Conservation (phyloP, 140 eudicot genomes). For the Senecio squalidus region DNA sequence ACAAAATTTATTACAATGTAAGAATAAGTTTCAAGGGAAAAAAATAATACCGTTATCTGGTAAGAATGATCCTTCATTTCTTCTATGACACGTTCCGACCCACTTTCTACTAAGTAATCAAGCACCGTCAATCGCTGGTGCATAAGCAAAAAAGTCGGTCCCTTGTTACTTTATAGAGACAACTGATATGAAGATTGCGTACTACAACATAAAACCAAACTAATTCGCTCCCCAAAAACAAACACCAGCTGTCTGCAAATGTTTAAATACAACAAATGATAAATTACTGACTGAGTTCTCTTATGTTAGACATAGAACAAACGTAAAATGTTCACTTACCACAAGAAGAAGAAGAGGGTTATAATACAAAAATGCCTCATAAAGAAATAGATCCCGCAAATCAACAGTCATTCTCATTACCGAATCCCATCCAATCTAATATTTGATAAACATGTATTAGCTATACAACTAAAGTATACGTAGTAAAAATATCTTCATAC, state of each 20-base stretch:
- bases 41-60: too few species aligned
- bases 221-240: conserved; percentile 94
- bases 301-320: neutral
- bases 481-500: conserved; percentile 10
- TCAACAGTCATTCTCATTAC: conserved; percentile 97
- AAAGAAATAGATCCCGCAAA: conserved; percentile 84
- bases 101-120: too few species aligned
- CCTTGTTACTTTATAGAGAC: too few species aligned
- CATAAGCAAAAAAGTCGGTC: too few species aligned
- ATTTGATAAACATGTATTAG: conserved; percentile 2
- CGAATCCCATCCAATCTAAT: conserved; percentile 94
- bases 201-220: conserved; percentile 45
- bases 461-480: neutral
- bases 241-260: conserved; percentile 73
- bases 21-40: too few species aligned
- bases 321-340: conserved; percentile 47
- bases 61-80: too few species aligned
- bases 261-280: conserved; percentile 5
- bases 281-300: neutral
- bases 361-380: conserved; percentile 98
- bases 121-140: too few species aligned
- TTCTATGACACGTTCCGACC: too few species aligned
- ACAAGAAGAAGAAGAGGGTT: conserved; percentile 96
- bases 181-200: too few species aligned
- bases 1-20: too few species aligned